Percentiles rank a stretch among this genome's conserved stretches.
Evolutionary conservation across 495 filamentous ascomycete genomes (phyloP).

Genomic region (Aspergillus diversus): DNA sequence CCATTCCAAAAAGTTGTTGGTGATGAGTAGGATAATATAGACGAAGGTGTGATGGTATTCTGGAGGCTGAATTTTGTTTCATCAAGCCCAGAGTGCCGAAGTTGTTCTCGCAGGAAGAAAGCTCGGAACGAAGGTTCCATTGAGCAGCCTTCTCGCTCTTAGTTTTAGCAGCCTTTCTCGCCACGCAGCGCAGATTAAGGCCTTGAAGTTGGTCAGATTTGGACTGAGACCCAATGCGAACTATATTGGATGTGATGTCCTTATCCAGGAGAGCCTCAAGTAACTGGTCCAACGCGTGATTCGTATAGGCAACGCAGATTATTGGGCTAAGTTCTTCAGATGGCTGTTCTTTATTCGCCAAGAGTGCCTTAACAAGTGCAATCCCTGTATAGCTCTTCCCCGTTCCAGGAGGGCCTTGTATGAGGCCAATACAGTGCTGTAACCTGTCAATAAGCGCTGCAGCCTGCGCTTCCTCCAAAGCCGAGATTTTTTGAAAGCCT

Average conservation of each 20-base stretch:
- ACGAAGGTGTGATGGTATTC: constrained; percentile 21
- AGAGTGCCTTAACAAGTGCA: constrained; percentile 62
- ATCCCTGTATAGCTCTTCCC: constrained; percentile 71
- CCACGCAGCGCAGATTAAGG: constrained; percentile 49
- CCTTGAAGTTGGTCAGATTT: constrained; percentile 55
- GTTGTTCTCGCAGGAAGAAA: constrained; percentile 19
- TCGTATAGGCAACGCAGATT: constrained; percentile 69
- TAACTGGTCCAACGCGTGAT: constrained; percentile 75
- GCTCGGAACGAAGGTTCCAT: constrained; percentile 17
- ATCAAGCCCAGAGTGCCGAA: constrained; percentile 20
- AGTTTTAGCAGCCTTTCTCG: constrained; percentile 35
- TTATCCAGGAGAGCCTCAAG: constrained; percentile 64
- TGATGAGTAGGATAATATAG: constrained; percentile 23
- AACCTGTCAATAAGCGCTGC: constrained; percentile 59
- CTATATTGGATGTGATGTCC: constrained; percentile 56
- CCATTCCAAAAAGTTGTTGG: constrained; percentile 31
- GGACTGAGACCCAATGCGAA: constrained; percentile 70
- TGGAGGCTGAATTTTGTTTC: constrained; percentile 10
- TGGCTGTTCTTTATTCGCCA: constrained; percentile 53
- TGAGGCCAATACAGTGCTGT: constrained; percentile 59
- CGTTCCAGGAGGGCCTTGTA: constrained; percentile 83
- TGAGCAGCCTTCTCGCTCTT: constrained; percentile 39
- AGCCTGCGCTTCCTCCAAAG: constrained; percentile 63
- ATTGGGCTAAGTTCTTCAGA: constrained; percentile 61
- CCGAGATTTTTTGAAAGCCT: constrained; percentile 45